Percentiles rank a stretch among this genome's conserved stretches.
Evolutionary conservation across 169 alveolate species (phyloP).

Genomic region (Plasmodium yoelii): DNA sequence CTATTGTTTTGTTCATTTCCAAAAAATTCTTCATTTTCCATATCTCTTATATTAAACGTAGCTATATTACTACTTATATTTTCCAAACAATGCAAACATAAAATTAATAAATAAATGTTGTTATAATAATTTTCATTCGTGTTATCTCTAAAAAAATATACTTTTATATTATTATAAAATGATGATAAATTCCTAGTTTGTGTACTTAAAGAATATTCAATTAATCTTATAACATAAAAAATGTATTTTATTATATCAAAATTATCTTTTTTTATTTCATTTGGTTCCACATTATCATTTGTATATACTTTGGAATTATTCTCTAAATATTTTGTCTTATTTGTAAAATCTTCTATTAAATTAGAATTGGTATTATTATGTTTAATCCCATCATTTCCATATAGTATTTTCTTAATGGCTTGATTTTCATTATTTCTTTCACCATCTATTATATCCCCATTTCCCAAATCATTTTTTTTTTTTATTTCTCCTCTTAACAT

Average conservation of each 20-base stretch:
- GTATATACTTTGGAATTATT: constrained; percentile 45
- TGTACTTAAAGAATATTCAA: constrained; percentile 73
- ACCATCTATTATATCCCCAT: constrained; percentile 37
- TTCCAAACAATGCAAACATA: constrained; percentile 77
- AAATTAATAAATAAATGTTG: constrained; percentile 64
- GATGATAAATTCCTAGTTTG: constrained; percentile 73
- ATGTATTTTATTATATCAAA: constrained; percentile 72
- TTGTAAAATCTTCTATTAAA: constrained; percentile 13
- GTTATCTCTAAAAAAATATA: constrained; percentile 68
- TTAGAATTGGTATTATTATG: constrained; percentile 9
- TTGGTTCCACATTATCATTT: constrained; percentile 66
- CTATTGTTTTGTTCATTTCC: constrained; percentile 27
- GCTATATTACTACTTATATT: constrained; percentile 73
- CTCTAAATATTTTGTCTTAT: constrained; percentile 52
- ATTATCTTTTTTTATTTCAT: constrained; percentile 57
- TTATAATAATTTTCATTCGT: constrained; percentile 75
- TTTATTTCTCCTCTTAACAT: constrained; percentile 75
- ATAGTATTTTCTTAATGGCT: constrained; percentile 51
- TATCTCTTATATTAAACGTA: constrained; percentile 59
- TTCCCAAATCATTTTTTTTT: constrained; percentile 35
- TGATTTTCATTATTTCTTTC: constrained; percentile 69
- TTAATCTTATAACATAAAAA: constrained; percentile 68
- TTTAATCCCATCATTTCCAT: constrained; percentile 23
- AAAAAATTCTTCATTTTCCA: constrained; percentile 51
- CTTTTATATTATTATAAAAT: constrained; percentile 61